Percentiles rank a stretch among this genome's conserved stretches.
Evolutionary conservation across 163 green algal species (phyloP).

Genomic region (Volvox carteri): DNA sequence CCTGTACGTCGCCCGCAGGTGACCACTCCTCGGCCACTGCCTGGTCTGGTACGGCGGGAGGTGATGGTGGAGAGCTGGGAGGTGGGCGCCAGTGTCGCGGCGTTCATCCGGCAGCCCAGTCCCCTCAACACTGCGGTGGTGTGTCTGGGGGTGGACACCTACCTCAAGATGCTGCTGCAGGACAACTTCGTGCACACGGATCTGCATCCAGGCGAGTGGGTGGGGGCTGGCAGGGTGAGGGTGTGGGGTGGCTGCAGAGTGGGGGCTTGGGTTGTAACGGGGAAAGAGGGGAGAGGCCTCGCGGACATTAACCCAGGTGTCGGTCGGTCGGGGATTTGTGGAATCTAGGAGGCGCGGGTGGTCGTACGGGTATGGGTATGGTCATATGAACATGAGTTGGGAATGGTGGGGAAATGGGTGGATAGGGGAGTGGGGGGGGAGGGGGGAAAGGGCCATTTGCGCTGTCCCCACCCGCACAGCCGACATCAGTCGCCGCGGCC

Average conservation of each 20-base stretch:
- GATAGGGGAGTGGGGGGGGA: no score
- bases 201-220: conserved; percentile 75
- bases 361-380: no score
- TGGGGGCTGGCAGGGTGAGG: neutral
- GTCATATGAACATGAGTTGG: no score
- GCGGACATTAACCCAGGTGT: no score
- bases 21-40: conserved; percentile 74
- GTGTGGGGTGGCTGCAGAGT: neutral
- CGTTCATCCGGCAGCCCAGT: conserved; percentile 67
- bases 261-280: neutral
- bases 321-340: no score
- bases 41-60: conserved; percentile 72
- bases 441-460: no score
- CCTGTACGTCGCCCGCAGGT: conserved; percentile 60
- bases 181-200: conserved; percentile 74
- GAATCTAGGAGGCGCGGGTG: no score
- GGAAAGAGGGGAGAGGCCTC: no score
- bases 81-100: conserved; percentile 68
- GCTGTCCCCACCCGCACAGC: no score
- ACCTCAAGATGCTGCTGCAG: conserved; percentile 87
- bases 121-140: conserved; percentile 81
- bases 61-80: conserved; percentile 95
- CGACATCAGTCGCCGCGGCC: no score
- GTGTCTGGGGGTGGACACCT: conserved; percentile 83
- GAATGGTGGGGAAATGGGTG: no score